Conservation (phyloP, 352 stramenopile genomes). For the Stramenopiles sp. region DNA sequence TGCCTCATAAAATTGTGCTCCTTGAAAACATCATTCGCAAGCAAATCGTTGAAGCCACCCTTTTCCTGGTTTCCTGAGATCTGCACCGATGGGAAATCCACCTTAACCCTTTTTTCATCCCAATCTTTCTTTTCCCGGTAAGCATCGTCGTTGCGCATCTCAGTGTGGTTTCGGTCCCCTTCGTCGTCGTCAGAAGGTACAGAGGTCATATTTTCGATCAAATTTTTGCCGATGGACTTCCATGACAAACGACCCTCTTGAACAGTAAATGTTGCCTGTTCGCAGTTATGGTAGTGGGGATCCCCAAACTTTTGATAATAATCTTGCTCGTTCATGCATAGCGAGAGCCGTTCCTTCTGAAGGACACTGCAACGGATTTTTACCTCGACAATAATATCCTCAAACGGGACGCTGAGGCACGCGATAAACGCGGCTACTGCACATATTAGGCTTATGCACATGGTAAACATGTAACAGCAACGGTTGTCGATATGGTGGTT, state of each 20-base stretch:
- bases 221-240: constrained; percentile 2
- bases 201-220: constrained; percentile 7
- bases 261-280: constrained; percentile 4
- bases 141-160: constrained; percentile 3
- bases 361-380: not conserved
- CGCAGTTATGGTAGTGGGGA: not conserved
- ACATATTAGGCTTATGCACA: not conserved
- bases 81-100: constrained; percentile 3
- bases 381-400: constrained; percentile 1
- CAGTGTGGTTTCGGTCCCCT: not conserved
- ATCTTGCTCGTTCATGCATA: not conserved
- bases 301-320: not conserved
- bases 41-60: constrained; percentile 6
- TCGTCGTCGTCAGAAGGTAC: constrained; percentile 1
- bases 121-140: constrained; percentile 5
- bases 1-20: constrained; percentile 8
- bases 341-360: not conserved
- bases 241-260: constrained; percentile 7
- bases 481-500: constrained; percentile 1
- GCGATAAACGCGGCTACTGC: not conserved
- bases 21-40: constrained; percentile 1
- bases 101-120: constrained; percentile 6
- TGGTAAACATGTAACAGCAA: constrained; percentile 3
- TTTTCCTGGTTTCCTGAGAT: constrained; percentile 6
- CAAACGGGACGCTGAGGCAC: not conserved